A percentile compares a stretch with the other conserved stretches of the same genome.
Evolutionary conservation across 257 asterid species (phyloP).

Genomic region (Solanum ossicruentum): DNA sequence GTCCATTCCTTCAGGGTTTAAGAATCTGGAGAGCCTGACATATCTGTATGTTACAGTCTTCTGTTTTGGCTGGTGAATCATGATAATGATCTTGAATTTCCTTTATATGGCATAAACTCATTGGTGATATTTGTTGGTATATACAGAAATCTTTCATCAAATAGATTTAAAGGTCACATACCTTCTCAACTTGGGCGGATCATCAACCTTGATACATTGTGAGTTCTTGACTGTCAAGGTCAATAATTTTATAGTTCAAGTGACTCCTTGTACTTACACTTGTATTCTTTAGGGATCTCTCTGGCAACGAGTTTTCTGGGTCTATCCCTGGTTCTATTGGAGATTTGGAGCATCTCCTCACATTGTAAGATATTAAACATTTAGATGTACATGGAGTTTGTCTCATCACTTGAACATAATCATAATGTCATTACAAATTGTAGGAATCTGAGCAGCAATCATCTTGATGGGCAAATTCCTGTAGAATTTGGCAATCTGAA

Average conservation of each 20-base stretch:
- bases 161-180: conserved; percentile 57
- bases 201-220: conserved; percentile 85
- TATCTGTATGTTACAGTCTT: conserved; percentile 45
- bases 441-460: conserved; percentile 82
- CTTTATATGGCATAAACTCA: neutral
- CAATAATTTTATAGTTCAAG: neutral
- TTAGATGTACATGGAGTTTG: neutral
- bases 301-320: conserved; percentile 72
- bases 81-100: neutral
- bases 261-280: neutral
- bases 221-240: conserved; percentile 13
- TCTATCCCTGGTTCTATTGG: conserved; percentile 78
- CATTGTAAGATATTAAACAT: conserved; percentile 36
- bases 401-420: neutral
- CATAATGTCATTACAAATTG: neutral
- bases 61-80: neutral
- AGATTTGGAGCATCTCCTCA: conserved; percentile 92
- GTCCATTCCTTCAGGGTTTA: conserved; percentile 73
- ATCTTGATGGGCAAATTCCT: conserved; percentile 55
- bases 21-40: conserved; percentile 81
- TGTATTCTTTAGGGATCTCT: conserved; percentile 55
- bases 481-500: conserved; percentile 69
- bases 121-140: neutral
- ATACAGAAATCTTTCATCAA: conserved; percentile 77
- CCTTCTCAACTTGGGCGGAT: conserved; percentile 81